Conservation (phyloP, 2,329 filamentous ascomycete genomes). For the Alternaria arborescens region DNA sequence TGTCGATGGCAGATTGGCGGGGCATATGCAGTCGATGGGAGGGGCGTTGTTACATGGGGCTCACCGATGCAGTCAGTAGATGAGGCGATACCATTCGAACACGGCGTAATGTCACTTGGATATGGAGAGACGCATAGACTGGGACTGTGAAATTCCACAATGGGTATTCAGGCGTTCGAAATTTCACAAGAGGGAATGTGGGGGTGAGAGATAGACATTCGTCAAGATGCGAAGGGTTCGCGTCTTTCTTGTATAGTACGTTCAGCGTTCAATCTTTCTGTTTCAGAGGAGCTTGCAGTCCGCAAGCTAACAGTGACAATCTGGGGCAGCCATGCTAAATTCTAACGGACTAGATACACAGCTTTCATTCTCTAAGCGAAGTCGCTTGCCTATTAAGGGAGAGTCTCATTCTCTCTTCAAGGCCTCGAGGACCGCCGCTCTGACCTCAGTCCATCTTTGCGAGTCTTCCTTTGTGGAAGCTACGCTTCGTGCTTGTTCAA, state of each 20-base stretch:
- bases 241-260: not conserved
- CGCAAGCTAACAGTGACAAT: not conserved
- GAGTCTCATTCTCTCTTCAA: too few species aligned
- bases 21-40: constrained; percentile 43
- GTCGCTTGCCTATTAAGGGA: too few species aligned
- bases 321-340: not conserved
- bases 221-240: not conserved
- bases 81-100: constrained; percentile 41
- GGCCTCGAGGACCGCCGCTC: too few species aligned
- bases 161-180: not conserved
- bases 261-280: not conserved
- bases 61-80: constrained; percentile 49
- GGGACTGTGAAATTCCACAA: not conserved
- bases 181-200: not conserved
- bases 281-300: not conserved
- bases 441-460: too few species aligned
- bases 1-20: constrained; percentile 50
- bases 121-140: constrained; percentile 13
- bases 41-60: constrained; percentile 47
- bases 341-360: not conserved
- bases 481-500: too few species aligned
- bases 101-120: constrained; percentile 43
- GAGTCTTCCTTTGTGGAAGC: too few species aligned
- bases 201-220: not conserved
- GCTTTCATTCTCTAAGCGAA: not conserved